phyloP scores from a whole-genome alignment of 257 asterid genomes.

The Gentiana macrophylla region DNA sequence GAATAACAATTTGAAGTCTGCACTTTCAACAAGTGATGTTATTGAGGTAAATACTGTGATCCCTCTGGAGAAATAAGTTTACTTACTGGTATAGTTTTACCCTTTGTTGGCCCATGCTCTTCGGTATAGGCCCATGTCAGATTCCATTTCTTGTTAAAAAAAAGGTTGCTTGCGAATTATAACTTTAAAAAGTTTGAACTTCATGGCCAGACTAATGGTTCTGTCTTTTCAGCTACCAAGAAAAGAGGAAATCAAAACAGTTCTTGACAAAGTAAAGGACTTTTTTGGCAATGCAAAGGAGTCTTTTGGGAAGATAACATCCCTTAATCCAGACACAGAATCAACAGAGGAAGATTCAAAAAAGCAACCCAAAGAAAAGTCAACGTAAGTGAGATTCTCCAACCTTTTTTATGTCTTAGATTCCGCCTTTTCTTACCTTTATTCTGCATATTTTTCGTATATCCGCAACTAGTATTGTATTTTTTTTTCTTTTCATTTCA shows the following conservation, averaged over 20 bases:
- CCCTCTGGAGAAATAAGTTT: too few relatives aligned
- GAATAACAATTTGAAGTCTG: constrained; percentile 69
- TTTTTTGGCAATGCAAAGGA: constrained; percentile 89
- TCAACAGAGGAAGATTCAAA: constrained; percentile 40
- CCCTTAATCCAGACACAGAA: constrained; percentile 39
- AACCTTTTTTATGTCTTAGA: background rate
- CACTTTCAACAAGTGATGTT: constrained; percentile 59
- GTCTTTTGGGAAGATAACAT: constrained; percentile 81
- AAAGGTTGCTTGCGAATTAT: too few relatives aligned
- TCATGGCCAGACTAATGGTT: too few relatives aligned
- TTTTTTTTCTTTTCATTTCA: background rate
- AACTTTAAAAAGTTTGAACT: too few relatives aligned
- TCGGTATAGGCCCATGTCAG: too few relatives aligned
- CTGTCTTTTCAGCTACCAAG: constrained; percentile 54
- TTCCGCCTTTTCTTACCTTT: too few relatives aligned
- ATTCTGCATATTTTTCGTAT: too few relatives aligned
- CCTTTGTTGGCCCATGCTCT: too few relatives aligned
- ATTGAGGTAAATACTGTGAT: constrained; percentile 48
- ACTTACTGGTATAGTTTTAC: too few relatives aligned
- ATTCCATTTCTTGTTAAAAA: too few relatives aligned
- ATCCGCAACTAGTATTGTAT: background rate
- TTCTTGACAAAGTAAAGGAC: constrained; percentile 80
- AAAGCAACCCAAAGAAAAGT: constrained; percentile 40
- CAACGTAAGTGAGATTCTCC: constrained; percentile 34
- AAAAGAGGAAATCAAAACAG: constrained; percentile 73